phyloP scores from a whole-genome alignment of 1,139 yeast species.

The Geotrichum restrictum region DNA sequence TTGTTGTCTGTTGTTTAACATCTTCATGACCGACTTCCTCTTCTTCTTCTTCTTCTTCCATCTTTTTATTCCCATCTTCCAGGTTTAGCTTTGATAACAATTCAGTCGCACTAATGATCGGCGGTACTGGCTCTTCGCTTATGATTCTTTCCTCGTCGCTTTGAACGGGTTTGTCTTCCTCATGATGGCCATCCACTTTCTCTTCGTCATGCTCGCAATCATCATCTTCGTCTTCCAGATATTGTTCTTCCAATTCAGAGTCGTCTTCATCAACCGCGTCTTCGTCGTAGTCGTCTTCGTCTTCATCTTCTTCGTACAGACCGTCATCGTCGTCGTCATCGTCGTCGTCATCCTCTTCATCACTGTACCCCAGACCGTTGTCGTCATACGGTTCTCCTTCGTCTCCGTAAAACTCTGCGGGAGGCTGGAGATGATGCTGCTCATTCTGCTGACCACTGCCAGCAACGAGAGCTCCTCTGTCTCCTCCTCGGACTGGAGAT shows the following conservation, averaged over 20 bases:
- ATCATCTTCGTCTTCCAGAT: slow-evolving; percentile 14
- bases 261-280: slow-evolving; percentile 27
- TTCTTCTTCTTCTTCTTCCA: too few relatives aligned
- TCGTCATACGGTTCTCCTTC: slow-evolving; percentile 23
- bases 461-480: not conserved
- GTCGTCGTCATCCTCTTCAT: slow-evolving; percentile 23
- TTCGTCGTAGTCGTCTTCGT: slow-evolving; percentile 26
- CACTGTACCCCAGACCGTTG: slow-evolving; percentile 29
- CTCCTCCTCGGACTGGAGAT: not conserved
- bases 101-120: not conserved
- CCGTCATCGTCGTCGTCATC: slow-evolving; percentile 21
- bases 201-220: slow-evolving; percentile 9
- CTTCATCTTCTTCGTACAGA: slow-evolving; percentile 24
- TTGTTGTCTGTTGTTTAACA: too few relatives aligned
- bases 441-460: slow-evolving; percentile 11
- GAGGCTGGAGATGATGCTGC: too few relatives aligned
- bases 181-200: slow-evolving; percentile 4
- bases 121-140: not conserved
- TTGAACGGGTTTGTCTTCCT: slow-evolving; percentile 9
- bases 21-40: too few relatives aligned
- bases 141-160: not conserved
- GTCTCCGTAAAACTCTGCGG: not conserved
- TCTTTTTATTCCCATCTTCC: not conserved
- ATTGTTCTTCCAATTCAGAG: slow-evolving; percentile 29
- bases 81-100: not conserved